Evolutionary conservation across 2,329 filamentous ascomycete genomes (phyloP), one percentile per base, ranked within the genome.

Genomic region (Aspergillus bombycis): DNA sequence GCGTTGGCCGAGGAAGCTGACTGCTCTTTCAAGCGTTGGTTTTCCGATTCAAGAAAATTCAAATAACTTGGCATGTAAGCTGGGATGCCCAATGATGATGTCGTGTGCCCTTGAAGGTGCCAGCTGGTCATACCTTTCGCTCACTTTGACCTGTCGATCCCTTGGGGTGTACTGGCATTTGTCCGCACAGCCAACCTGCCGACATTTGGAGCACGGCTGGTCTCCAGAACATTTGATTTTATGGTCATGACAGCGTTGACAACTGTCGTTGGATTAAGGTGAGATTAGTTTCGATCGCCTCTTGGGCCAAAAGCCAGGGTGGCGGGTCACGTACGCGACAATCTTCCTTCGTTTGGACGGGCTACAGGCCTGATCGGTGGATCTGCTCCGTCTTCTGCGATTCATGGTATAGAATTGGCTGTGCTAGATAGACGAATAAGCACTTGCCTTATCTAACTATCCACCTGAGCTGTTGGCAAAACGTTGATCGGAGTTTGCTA

Each of bases 211-310:
- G 61, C 81, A 83, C 1, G 81, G 81, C 28, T 76, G 74, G 4
- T 78, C 76, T 1, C 81, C 81, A 0, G 81, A 82, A 61, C 81
- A 83, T 65, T 81, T 82, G 30, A 82, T 81, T 64, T 83, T 83
- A 34, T 82, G 80, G 0, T 74, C 65, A 69, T 83, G 81, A 57
- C 81, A 83, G 64, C 80, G 70, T 65, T 79, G 77, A 54, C 80
- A 82, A 5, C 75, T 75, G 62, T 50, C 34, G 14, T 23, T 30
- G 19, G 46, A 32, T 16, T 57, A 5, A 36, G 57, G 60, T 38
- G 50, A 41, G 21, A 54, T 52, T 14, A 41, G 57, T 57, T n/a
- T n/a, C 30, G 55, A 21, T 45, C 48, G 43, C 28, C 14, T 6
- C 26, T 38, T 34, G 54, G 36, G 61, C 30, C 19, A 43, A 32